phyloP scores from a whole-genome alignment of 257 asterid species.

The Craterostigma plantagineum region DNA sequence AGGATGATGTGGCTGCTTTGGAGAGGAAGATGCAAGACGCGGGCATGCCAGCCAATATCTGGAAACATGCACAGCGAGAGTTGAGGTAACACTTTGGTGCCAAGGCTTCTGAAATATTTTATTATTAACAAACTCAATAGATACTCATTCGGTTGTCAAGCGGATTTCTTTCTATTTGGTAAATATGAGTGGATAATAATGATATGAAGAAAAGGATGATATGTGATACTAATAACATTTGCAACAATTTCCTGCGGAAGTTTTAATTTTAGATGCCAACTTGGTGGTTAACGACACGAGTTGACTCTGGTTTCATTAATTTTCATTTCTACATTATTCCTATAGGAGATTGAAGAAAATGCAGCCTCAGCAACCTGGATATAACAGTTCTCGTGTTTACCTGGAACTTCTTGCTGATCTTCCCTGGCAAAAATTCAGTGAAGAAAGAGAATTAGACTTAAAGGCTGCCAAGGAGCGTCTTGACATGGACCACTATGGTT shows the following conservation, averaged over 20 bases:
- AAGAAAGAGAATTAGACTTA: slow-evolving; percentile 62
- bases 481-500: slow-evolving; percentile 86
- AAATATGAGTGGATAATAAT: not conserved
- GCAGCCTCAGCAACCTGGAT: slow-evolving; percentile 99
- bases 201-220: too few species aligned
- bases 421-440: slow-evolving; percentile 92
- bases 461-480: slow-evolving; percentile 84
- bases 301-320: slow-evolving; percentile 2
- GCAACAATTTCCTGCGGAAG: too few species aligned
- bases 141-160: too few species aligned
- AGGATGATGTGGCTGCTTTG: slow-evolving; percentile 87
- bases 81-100: slow-evolving; percentile 33
- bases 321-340: slow-evolving; percentile 16
- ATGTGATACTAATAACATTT: too few species aligned
- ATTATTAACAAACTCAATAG: not conserved
- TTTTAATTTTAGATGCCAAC: too few species aligned
- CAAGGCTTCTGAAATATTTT: not conserved
- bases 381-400: slow-evolving; percentile 81
- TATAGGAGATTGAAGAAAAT: slow-evolving; percentile 90
- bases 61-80: slow-evolving; percentile 97
- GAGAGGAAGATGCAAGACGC: slow-evolving; percentile 95
- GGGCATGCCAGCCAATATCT: slow-evolving; percentile 83
- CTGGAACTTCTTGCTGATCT: slow-evolving; percentile 96
- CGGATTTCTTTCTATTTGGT: not conserved
- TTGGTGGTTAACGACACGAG: too few species aligned